A percentile compares a stretch with the other conserved stretches of the same genome.
phyloP scores from a whole-genome alignment of 202 grass and related monocot species.

The Bolboschoenoplectus hybrid region DNA sequence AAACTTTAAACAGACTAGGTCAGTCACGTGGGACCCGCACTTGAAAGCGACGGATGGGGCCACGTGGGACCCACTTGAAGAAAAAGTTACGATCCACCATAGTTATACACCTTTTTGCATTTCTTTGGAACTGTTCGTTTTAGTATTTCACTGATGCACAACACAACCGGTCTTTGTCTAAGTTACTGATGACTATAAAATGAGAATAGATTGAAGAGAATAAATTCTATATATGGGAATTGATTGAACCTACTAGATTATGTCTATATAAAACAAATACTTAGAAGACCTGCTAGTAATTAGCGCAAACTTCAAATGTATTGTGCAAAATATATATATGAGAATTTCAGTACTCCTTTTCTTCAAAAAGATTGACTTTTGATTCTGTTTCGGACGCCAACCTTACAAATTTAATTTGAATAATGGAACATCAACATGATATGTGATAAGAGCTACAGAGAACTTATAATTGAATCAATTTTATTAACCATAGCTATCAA shows the following conservation, averaged over 20 bases:
- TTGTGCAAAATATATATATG: too few species aligned
- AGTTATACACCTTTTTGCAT: background rate
- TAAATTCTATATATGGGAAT: background rate
- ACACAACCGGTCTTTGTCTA: background rate
- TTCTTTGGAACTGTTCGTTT: background rate
- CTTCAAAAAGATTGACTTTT: too few species aligned
- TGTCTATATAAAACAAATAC: background rate
- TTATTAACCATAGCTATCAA: background rate
- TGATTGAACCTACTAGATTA: background rate
- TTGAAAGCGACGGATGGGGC: background rate
- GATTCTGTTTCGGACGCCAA: background rate
- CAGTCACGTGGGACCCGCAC: background rate
- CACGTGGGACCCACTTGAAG: background rate
- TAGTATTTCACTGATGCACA: background rate
- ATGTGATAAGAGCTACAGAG: background rate
- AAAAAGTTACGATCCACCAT: background rate
- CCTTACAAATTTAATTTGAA: too few species aligned
- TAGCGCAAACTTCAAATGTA: too few species aligned
- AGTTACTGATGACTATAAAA: background rate
- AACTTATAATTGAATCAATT: background rate
- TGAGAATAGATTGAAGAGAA: background rate
- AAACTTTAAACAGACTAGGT: conserved; percentile 16
- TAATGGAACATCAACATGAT: background rate
- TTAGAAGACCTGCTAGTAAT: background rate
- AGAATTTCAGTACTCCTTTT: too few species aligned